Percentiles rank a stretch among this genome's conserved stretches.
Conservation (phyloP, 1,284 basidiomycete species). For the Phlebopus sp. region DNA sequence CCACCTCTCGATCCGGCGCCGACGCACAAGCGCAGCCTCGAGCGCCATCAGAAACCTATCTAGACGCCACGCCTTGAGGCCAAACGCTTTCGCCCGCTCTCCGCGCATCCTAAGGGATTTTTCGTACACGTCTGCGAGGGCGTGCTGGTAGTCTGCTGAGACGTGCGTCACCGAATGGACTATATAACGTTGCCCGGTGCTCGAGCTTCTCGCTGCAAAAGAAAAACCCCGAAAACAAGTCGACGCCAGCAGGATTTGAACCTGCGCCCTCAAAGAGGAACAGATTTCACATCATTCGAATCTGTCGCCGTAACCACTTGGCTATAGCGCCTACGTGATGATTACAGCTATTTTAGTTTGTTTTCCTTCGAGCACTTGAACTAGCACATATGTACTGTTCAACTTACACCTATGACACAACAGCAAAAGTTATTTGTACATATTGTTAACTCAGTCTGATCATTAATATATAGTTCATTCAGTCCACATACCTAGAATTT, state of each 20-base stretch:
- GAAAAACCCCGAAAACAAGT: conserved; percentile 11
- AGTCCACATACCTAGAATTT: no score
- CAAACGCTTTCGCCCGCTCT: conserved; percentile 33
- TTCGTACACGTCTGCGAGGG: conserved; percentile 24
- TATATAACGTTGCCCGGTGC: conserved; percentile 31
- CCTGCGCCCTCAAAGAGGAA: conserved; percentile 43
- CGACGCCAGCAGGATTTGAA: conserved; percentile 41
- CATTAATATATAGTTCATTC: no score
- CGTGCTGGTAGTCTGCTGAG: conserved; percentile 37
- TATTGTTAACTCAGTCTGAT: no score
- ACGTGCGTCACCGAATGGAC: conserved; percentile 42
- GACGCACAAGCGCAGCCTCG: conserved; percentile 49
- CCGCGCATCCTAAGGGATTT: conserved; percentile 31
- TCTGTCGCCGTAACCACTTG: conserved; percentile 61
- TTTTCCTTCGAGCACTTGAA: no score
- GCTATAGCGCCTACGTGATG: conserved; percentile 39
- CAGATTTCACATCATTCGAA: conserved; percentile 44
- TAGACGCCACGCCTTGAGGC: conserved; percentile 45
- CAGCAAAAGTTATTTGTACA: no score
- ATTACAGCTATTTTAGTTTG: no score
- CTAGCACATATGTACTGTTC: no score
- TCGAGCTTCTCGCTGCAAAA: conserved; percentile 12
- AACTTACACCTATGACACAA: no score
- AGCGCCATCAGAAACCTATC: conserved; percentile 47
- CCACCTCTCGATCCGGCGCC: conserved; percentile 39